Evolutionary conservation across 2,329 filamentous ascomycete genomes (phyloP).

Genomic region (Neonectria magnoliae): DNA sequence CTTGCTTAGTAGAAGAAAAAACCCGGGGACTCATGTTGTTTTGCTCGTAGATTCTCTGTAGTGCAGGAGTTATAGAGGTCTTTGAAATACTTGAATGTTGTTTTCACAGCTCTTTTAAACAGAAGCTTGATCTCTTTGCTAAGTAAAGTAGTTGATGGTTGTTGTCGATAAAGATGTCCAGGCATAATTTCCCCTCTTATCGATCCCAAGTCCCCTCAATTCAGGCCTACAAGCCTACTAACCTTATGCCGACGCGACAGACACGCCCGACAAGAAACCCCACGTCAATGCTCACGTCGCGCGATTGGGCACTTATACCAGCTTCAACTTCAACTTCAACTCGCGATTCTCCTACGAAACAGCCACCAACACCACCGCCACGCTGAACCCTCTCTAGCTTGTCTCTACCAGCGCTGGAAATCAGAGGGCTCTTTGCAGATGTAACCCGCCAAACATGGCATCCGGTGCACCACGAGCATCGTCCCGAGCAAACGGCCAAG

Average conservation of each 20-base stretch:
- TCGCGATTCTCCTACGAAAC: background rate
- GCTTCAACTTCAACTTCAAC: slow-evolving; percentile 18
- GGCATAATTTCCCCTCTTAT: background rate
- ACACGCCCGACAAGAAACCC: slow-evolving; percentile 28
- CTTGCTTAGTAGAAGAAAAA: background rate
- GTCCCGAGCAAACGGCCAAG: slow-evolving; percentile 52
- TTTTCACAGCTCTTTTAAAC: background rate
- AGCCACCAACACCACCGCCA: background rate
- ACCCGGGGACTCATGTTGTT: background rate
- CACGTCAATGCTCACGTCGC: slow-evolving; percentile 37
- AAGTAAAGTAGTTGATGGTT: background rate
- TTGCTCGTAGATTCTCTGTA: background rate
- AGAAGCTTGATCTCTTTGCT: background rate
- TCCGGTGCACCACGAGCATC: slow-evolving; percentile 55
- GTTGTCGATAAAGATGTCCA: background rate
- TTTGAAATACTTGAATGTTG: background rate
- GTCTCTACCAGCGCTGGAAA: slow-evolving; percentile 1
- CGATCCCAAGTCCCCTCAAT: background rate
- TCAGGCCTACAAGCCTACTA: background rate
- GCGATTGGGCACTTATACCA: slow-evolving; percentile 42
- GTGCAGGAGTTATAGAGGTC: too few species aligned
- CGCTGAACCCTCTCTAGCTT: background rate
- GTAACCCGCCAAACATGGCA: slow-evolving; percentile 53
- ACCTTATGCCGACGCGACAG: slow-evolving; percentile 17
- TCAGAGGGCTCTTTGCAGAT: slow-evolving; percentile 41